Evolutionary conservation across 257 asterid species (phyloP).

Genomic region (Plantago ovata): DNA sequence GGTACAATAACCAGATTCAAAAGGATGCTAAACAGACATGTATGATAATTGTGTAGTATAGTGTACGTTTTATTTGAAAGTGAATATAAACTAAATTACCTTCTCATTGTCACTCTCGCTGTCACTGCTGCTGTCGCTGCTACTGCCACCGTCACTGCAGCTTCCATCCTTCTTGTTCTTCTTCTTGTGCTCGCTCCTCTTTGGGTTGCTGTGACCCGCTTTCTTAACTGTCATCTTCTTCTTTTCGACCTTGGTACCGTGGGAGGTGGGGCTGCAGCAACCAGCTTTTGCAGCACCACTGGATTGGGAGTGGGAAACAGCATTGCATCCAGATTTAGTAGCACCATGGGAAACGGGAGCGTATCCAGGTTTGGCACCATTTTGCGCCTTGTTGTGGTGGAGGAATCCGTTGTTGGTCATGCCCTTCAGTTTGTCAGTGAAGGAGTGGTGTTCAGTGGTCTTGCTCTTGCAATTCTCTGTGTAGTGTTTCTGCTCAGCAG

Average conservation of each 20-base stretch:
- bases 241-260: background rate
- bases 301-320: background rate
- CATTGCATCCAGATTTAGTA: background rate
- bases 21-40: no score
- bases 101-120: background rate
- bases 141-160: background rate
- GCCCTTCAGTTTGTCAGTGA: slow-evolving; percentile 8
- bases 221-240: background rate
- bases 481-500: background rate
- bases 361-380: background rate
- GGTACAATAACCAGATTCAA: background rate
- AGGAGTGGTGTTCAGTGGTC: slow-evolving; percentile 11
- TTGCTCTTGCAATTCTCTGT: slow-evolving; percentile 1
- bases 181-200: slow-evolving; percentile 7
- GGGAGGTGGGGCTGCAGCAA: no score
- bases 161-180: background rate
- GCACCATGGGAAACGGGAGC: background rate
- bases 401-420: background rate
- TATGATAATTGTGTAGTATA: no score
- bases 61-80: background rate
- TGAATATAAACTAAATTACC: background rate
- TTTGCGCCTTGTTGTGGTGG: slow-evolving; percentile 2
- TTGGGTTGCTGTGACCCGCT: slow-evolving; percentile 1
- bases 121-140: slow-evolving; percentile 7
- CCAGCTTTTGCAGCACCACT: background rate